Base-by-base conservation (phyloP, 2,329 filamentous ascomycete species). In the Fusarium heterosporum region DNA sequence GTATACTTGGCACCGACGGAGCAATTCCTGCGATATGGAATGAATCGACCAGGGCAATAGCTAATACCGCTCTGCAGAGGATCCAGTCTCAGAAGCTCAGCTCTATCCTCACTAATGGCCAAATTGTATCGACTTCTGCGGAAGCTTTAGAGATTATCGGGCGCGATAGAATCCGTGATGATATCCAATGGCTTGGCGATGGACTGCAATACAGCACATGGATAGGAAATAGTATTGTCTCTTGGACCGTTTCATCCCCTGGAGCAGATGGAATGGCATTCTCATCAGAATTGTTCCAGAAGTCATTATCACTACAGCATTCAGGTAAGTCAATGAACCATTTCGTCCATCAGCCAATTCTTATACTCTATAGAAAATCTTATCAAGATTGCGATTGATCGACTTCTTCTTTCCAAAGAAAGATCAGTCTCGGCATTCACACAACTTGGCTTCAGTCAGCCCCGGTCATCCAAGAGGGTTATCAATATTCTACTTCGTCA, bases 251-350 rank as follows among this genome's bases (percentile, higher is more conserved):
- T 43, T 68, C 55, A 55, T 76, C 64, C 30, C 65, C 55, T 69
- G 77, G 75, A 67, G 68, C 76, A 12, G 74, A 81, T 10, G 78
- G 79, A 10, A 61, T 76, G 13, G 83, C 78, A 47, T 72, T 84
- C 9, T 81, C 79, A 41, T 81, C 80, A 16, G 81, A 83, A 4
- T 48, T 89, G 2, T 78, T 88, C 14, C 78, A 86, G 5, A 89
- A 90, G 64, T 83, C 87, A 2, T 79, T 95, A 59, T 89, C 85
- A 29, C 77, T 97, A 29, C 93, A 92, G 4, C 93, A 96, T 77
- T 81, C 84, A 52, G 90, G 92, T 91, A 82, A 74, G 34, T 16
- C 25, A 0, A n/a, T 14, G 25, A 6, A 17, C 2, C 6, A 10
- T 19, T 16, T 17, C 14, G 4, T 3, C 12, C 10, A n/a, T 16